These are phyloP conservation scores for Sphaerostilbella broomeana DNA, from an alignment of 2,329 filamentous ascomycete species.

Conservation along the genomic window DNA sequence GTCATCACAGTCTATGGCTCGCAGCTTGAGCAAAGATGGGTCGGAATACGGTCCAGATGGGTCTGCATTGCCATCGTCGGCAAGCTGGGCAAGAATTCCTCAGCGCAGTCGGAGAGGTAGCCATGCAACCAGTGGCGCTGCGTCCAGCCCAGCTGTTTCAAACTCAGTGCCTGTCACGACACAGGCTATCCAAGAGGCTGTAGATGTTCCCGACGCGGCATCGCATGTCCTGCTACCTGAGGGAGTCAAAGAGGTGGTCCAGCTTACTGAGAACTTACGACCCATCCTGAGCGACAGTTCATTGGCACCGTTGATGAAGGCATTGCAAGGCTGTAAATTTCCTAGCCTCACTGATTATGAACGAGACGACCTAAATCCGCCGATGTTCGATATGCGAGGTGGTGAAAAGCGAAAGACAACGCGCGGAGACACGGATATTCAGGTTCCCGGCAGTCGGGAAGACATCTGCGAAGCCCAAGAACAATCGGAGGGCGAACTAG, in stretches of 20 bases:
- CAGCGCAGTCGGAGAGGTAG: conserved; percentile 66
- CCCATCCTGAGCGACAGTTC: conserved; percentile 21
- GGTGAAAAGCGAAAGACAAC: conserved; percentile 74
- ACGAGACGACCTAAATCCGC: conserved; percentile 43
- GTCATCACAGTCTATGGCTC: conserved; percentile 58
- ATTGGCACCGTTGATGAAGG: conserved; percentile 32
- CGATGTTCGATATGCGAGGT: conserved; percentile 75
- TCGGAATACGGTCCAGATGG: conserved; percentile 67
- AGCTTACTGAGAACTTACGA: neutral
- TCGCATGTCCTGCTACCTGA: conserved; percentile 3
- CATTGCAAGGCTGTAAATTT: conserved; percentile 32
- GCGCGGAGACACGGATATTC: conserved; percentile 62
- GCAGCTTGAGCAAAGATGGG: conserved; percentile 72
- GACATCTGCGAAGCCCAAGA: conserved; percentile 40
- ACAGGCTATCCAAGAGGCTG: conserved; percentile 42
- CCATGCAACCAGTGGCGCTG: conserved; percentile 71
- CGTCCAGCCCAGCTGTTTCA: conserved; percentile 74
- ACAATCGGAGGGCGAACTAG: conserved; percentile 64
- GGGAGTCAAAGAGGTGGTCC: conserved; percentile 4
- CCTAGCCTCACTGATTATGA: conserved; percentile 15
- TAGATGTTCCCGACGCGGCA: conserved; percentile 24
- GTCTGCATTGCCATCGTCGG: conserved; percentile 86
- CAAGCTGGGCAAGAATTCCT: conserved; percentile 79
- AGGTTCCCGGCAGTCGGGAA: conserved; percentile 41
- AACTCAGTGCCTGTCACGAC: conserved; percentile 48